Conservation (phyloP, 192 early-diverging fungal species). For the Backusella sp. region DNA sequence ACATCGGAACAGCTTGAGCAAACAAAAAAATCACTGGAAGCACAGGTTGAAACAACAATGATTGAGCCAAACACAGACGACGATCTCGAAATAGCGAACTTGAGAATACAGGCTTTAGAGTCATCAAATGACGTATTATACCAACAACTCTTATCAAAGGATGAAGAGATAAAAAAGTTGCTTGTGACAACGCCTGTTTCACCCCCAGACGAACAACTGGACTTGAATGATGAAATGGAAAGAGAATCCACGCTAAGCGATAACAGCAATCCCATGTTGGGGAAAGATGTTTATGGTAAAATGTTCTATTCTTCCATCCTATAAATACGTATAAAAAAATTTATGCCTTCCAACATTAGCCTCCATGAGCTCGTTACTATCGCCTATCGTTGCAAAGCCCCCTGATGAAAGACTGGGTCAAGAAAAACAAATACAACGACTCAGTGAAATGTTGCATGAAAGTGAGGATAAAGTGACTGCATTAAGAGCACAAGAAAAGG, state of each 20-base stretch:
- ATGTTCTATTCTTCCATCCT: not conserved
- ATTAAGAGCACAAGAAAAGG: slow-evolving; percentile 55
- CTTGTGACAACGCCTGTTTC: slow-evolving; percentile 7
- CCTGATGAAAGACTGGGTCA: not conserved
- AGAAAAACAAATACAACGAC: slow-evolving; percentile 46
- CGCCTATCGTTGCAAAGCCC: slow-evolving; percentile 5
- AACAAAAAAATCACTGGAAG: not conserved
- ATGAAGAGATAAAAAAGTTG: slow-evolving; percentile 3
- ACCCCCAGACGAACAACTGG: not conserved
- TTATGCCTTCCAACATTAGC: not conserved
- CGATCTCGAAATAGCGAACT: no score
- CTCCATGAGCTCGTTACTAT: slow-evolving; percentile 20
- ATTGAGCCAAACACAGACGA: not conserved
- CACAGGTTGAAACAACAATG: not conserved
- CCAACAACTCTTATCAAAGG: not conserved
- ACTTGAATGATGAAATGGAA: slow-evolving; percentile 8
- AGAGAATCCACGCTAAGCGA: not conserved
- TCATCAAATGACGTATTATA: not conserved
- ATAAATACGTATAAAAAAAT: not conserved
- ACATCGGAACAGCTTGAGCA: not conserved
- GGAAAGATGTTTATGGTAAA: not conserved
- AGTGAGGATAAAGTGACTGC: slow-evolving; percentile 48
- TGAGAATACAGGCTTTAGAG: not conserved
- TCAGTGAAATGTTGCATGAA: slow-evolving; percentile 57
- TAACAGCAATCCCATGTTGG: slow-evolving; percentile 2